phyloP scores from a whole-genome alignment of 164 flowering plant species.

The Taxillus chinensis region DNA sequence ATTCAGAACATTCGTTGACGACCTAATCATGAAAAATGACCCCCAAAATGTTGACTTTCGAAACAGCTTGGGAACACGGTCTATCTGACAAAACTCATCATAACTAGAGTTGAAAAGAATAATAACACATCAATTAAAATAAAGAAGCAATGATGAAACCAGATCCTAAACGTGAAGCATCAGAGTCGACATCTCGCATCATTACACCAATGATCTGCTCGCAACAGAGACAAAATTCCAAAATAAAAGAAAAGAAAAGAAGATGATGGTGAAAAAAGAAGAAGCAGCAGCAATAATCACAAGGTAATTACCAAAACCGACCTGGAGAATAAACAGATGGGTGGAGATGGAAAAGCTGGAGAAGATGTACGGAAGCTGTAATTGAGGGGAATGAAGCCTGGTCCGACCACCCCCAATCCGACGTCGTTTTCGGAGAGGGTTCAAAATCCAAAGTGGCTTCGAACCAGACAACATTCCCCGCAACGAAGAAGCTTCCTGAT shows the following conservation, averaged over 20 bases:
- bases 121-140: not conserved
- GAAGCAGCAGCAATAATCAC: too few species aligned
- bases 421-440: not conserved
- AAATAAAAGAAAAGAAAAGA: not conserved
- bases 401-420: constrained; percentile 21
- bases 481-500: constrained; percentile 14
- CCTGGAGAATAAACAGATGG: not conserved
- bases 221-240: not conserved
- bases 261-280: too few species aligned
- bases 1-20: not conserved
- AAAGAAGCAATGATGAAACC: constrained; percentile 8
- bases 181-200: constrained; percentile 12
- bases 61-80: not conserved
- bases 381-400: constrained; percentile 54
- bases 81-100: constrained; percentile 6
- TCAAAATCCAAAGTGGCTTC: constrained; percentile 4
- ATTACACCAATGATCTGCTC: constrained; percentile 13
- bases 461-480: constrained; percentile 31
- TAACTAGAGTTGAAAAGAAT: not conserved
- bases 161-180: not conserved
- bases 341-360: not conserved
- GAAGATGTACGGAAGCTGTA: constrained; percentile 10
- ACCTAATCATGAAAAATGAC: not conserved
- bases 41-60: not conserved
- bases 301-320: not conserved